phyloP scores from a whole-genome alignment of 1,139 yeast genomes.

The Kodamaea plutei region DNA sequence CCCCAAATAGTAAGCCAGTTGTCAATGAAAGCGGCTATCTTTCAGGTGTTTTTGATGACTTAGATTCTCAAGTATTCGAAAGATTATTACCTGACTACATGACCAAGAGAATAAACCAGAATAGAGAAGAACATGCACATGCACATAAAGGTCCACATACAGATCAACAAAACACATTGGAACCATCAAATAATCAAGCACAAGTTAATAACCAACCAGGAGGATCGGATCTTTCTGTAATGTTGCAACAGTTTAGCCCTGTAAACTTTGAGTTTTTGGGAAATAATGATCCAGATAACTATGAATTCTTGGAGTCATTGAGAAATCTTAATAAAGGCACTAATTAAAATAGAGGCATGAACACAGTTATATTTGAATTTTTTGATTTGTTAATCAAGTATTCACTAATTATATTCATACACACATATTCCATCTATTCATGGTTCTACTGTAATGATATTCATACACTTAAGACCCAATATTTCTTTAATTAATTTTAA shows the following conservation, averaged over 20 bases:
- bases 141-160: too few species aligned
- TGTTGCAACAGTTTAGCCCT: constrained; percentile 11
- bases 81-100: constrained; percentile 79
- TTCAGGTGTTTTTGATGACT: constrained; percentile 79
- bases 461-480: too few species aligned
- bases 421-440: too few species aligned
- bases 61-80: constrained; percentile 83
- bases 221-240: constrained; percentile 8
- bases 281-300: constrained; percentile 13
- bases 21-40: constrained; percentile 41
- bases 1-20: neutral
- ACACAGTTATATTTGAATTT: too few species aligned
- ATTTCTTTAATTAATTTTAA: too few species aligned
- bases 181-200: too few species aligned
- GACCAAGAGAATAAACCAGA: constrained; percentile 25
- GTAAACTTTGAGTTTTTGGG: constrained; percentile 17
- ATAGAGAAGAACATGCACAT: constrained; percentile 2
- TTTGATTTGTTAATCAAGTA: too few species aligned
- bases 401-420: too few species aligned
- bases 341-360: too few species aligned
- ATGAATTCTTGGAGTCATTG: constrained; percentile 14
- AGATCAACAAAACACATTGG: too few species aligned
- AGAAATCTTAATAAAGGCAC: constrained; percentile 5
- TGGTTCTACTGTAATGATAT: too few species aligned
- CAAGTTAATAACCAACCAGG: too few species aligned